Evolutionary conservation across 176 grass and related monocot species (phyloP), one percentile per base, ranked within the genome.

Genomic region (Cenchrus americanus): DNA sequence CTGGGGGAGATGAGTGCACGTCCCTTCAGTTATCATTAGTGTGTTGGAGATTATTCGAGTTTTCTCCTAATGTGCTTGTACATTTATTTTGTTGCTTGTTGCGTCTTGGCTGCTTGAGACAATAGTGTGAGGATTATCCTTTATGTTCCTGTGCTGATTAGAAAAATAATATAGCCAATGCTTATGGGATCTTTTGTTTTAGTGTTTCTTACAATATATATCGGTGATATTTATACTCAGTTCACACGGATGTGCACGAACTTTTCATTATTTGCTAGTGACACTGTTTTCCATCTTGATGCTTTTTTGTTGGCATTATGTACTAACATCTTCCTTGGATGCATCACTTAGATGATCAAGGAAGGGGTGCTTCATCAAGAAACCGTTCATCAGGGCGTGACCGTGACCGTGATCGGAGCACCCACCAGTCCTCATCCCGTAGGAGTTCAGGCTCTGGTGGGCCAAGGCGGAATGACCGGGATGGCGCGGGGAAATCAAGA

Each of bases 381-480:
- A 86, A 88, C 34, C 61, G 65, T 52, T 79, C 61, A 68, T 86
- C 17, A 15, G 85, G 30, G 15, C 76, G 61, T 71, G 82, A 92
- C 8, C 34, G 34, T 37, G 34, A 37, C 4, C 80, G 78, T 62
- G 90, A 94, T 79, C 68, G 61, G 76, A 84, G 65, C 37, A 86
- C 80, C 47, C 89, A 87, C 55, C 86, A 85, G 46, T 80, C 86
- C 57, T 80, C 80, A 0, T 79, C 86, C 19, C 76, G 71, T 10
- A 90, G 88, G 76, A 81, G 71, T 81, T 77, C 83, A 63, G 75
- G 71, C 55, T 83, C 90, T 82, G 82, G 62, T 86, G 85, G 61
- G 18, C 84, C 88, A 52, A 79, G 72, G 48, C 42, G 53, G 43
- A 79, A 69, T 89, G 87, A 91, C 11, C 76, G 69, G 15, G 82